Evolutionary conservation across 2,329 filamentous ascomycete species (phyloP).

Genomic region (Xylariaceae sp.): DNA sequence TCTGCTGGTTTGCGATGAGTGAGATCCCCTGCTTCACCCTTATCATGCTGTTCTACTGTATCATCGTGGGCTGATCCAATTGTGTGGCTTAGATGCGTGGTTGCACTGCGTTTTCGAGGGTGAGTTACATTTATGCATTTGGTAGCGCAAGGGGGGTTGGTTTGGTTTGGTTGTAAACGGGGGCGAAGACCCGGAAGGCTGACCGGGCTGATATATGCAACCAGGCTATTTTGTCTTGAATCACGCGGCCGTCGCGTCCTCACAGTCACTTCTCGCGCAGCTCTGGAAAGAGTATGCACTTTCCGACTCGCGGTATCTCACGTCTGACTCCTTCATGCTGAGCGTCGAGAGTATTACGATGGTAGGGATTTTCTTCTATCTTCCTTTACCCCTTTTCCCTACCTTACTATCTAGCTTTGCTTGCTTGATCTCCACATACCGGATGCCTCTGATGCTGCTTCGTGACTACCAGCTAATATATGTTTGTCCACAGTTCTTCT

Average conservation of each 20-base stretch:
- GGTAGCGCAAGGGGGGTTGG: background rate
- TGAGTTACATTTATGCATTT: constrained; percentile 37
- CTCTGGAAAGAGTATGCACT: constrained; percentile 93
- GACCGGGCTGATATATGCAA: background rate
- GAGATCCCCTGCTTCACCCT: constrained; percentile 32
- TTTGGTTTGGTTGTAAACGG: background rate
- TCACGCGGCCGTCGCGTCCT: constrained; percentile 67
- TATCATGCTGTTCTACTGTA: background rate
- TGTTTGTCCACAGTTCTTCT: constrained; percentile 51
- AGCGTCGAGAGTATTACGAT: constrained; percentile 85
- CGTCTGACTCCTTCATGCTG: constrained; percentile 81
- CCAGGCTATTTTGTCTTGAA: constrained; percentile 77
- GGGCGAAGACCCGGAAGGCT: background rate
- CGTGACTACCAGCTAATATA: background rate
- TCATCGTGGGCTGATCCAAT: background rate
- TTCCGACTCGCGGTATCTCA: constrained; percentile 86
- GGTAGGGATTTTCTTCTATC: constrained; percentile 53
- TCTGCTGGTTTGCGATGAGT: constrained; percentile 64
- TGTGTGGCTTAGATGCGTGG: constrained; percentile 61
- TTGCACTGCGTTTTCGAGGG: constrained; percentile 86
- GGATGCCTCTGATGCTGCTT: background rate
- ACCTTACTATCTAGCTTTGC: background rate
- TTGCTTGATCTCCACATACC: background rate
- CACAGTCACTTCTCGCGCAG: constrained; percentile 78
- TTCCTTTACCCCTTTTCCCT: background rate